Evolutionary conservation across 1,139 yeast species (phyloP).

Genomic region (Yamadazyma dushanensis): DNA sequence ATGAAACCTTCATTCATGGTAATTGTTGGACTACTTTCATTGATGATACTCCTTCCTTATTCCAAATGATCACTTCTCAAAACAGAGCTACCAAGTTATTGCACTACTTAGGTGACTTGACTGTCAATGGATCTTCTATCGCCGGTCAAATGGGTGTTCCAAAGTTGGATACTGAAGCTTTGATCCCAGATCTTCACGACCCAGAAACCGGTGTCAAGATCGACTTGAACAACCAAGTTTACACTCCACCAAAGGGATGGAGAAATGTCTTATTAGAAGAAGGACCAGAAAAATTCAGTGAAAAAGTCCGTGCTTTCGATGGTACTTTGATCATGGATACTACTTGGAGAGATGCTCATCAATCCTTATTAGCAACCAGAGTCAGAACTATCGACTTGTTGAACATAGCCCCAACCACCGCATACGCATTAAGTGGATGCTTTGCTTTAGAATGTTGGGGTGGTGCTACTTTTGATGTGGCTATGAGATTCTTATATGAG

Average conservation of each 20-base stretch:
- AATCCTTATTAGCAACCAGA: constrained; percentile 95
- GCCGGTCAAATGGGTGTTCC: constrained; percentile 96
- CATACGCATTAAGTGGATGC: constrained; percentile 86
- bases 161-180: constrained; percentile 71
- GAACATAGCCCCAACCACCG: constrained; percentile 91
- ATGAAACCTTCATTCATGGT: constrained; percentile 85
- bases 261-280: constrained; percentile 78
- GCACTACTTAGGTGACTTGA: constrained; percentile 85
- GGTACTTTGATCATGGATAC: constrained; percentile 97
- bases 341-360: constrained; percentile 99
- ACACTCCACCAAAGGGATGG: constrained; percentile 70
- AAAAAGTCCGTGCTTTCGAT: constrained; percentile 76
- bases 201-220: constrained; percentile 53
- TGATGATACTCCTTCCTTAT: constrained; percentile 94
- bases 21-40: constrained; percentile 98
- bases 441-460: constrained; percentile 99
- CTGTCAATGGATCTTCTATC: constrained; percentile 92
- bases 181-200: constrained; percentile 70
- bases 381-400: constrained; percentile 90
- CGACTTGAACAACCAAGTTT: constrained; percentile 57
- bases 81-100: constrained; percentile 95
- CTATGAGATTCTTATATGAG: constrained; percentile 97
- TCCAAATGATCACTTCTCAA: constrained; percentile 92
- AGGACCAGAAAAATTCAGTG: constrained; percentile 89
- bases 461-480: constrained; percentile 98